Evolutionary conservation across 306 rosid genomes (phyloP).

Genomic region (Ochetophila trinervis): DNA sequence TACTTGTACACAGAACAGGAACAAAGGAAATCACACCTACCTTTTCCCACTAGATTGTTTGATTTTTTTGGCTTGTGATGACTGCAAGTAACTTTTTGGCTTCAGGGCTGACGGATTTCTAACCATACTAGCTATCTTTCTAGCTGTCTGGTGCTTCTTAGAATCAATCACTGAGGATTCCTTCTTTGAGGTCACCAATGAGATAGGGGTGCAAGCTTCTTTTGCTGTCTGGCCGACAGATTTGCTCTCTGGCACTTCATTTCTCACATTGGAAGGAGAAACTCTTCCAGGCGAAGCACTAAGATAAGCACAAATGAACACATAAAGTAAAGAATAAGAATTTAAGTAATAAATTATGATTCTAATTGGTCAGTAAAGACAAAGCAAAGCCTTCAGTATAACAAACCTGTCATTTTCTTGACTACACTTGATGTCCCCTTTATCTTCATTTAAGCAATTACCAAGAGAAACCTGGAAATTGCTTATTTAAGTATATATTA

Average conservation of each 20-base stretch:
- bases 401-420: slow-evolving; percentile 34
- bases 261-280: slow-evolving; percentile 31
- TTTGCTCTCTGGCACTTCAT: slow-evolving; percentile 16
- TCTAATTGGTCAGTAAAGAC: background rate
- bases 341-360: background rate
- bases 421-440: slow-evolving; percentile 7
- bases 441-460: slow-evolving; percentile 20
- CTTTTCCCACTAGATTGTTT: slow-evolving; percentile 34
- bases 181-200: slow-evolving; percentile 37
- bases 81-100: slow-evolving; percentile 43
- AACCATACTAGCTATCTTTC: slow-evolving; percentile 45
- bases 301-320: slow-evolving; percentile 16
- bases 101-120: slow-evolving; percentile 42
- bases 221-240: slow-evolving; percentile 34
- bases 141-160: slow-evolving; percentile 55
- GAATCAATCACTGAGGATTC: slow-evolving; percentile 40
- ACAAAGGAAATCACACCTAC: slow-evolving; percentile 17
- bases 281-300: slow-evolving; percentile 32
- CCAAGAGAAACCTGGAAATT: slow-evolving; percentile 38
- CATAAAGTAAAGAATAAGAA: slow-evolving; percentile 8
- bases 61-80: slow-evolving; percentile 33
- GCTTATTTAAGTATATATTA: slow-evolving; percentile 9
- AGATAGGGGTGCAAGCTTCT: slow-evolving; percentile 69
- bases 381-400: background rate
- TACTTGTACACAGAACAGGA: slow-evolving; percentile 1